Evolutionary conservation across 2,329 filamentous ascomycete species (phyloP).

Genomic region (Stemphylium vesicarium): DNA sequence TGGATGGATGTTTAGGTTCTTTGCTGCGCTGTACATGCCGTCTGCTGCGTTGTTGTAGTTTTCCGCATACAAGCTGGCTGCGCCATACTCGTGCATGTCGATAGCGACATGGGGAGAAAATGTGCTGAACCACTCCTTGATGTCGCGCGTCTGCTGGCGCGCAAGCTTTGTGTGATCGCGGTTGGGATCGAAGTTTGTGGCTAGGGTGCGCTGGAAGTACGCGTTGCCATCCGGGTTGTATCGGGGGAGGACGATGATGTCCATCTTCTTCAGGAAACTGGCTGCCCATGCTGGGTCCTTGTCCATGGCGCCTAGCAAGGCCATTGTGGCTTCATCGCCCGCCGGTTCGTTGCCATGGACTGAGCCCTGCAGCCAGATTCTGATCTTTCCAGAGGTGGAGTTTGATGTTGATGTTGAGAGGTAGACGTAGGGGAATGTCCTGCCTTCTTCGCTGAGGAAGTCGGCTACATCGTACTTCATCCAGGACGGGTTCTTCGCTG

Average conservation of each 20-base stretch:
- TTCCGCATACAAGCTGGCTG: constrained; percentile 30
- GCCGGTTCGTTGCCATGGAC: constrained; percentile 50
- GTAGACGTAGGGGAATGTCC: constrained; percentile 40
- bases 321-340: constrained; percentile 45
- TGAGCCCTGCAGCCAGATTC: constrained; percentile 47
- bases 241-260: constrained; percentile 44
- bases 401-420: constrained; percentile 23
- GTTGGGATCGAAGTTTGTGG: constrained; percentile 48
- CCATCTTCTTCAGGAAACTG: constrained; percentile 39
- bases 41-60: constrained; percentile 46
- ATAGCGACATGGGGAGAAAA: constrained; percentile 45
- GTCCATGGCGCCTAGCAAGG: constrained; percentile 45
- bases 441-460: constrained; percentile 44
- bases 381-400: constrained; percentile 32
- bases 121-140: constrained; percentile 40
- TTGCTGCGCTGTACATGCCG: constrained; percentile 45
- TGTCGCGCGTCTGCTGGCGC: constrained; percentile 44
- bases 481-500: constrained; percentile 42
- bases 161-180: constrained; percentile 47
- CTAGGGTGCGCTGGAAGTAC: constrained; percentile 46
- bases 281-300: constrained; percentile 41
- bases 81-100: constrained; percentile 49
- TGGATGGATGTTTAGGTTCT: constrained; percentile 47
- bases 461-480: constrained; percentile 34
- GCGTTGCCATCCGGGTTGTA: constrained; percentile 49